Evolutionary conservation across 306 rosid species (phyloP).

Genomic region (Cucumis cinereus): DNA sequence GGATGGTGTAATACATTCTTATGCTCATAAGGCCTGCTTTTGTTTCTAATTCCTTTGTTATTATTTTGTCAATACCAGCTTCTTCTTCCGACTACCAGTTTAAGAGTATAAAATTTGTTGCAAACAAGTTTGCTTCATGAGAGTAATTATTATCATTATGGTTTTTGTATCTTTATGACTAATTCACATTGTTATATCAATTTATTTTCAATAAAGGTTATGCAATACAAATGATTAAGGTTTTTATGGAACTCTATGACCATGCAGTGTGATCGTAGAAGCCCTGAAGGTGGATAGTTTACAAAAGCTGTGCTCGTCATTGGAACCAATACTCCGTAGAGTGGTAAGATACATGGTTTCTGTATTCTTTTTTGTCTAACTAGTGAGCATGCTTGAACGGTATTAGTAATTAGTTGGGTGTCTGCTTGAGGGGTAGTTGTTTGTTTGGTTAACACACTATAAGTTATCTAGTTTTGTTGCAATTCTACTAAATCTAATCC

Average conservation of each 20-base stretch:
- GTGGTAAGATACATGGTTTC: conserved; percentile 42
- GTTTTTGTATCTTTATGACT: neutral
- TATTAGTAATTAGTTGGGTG: neutral
- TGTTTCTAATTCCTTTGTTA: neutral
- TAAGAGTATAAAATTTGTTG: neutral
- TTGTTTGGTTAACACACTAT: neutral
- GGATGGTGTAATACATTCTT: neutral
- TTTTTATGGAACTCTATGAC: neutral
- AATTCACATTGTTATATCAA: neutral
- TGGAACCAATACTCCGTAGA: conserved; percentile 76
- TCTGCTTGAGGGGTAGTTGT: neutral
- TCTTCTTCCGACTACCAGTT: neutral
- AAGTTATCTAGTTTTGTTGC: neutral
- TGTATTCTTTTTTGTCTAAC: neutral
- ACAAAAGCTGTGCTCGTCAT: conserved; percentile 68
- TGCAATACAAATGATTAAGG: neutral
- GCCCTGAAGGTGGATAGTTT: conserved; percentile 77
- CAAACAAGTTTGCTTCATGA: neutral
- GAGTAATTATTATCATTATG: neutral
- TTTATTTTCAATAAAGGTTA: neutral
- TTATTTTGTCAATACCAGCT: neutral
- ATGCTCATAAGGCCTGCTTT: neutral
- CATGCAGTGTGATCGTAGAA: conserved; percentile 65
- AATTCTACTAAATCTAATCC: neutral
- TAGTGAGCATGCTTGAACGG: neutral